Base-by-base conservation (phyloP, 75 land plant genomes). In the Sequoia sempervirens region DNA sequence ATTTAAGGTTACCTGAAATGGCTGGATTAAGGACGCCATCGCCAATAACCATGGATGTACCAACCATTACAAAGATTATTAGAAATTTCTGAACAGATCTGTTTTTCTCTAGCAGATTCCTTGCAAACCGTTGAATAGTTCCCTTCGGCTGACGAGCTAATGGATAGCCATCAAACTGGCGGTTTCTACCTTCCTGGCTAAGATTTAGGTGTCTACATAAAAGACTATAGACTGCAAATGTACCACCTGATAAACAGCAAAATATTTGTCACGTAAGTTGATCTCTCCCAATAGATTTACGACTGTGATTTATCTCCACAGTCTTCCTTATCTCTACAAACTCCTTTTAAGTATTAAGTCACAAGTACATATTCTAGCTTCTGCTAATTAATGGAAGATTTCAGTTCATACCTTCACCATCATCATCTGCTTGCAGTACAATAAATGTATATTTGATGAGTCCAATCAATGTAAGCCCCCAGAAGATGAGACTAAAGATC, bases 21-120 rank as follows among this genome's bases (percentile, higher is more conserved):
- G 96, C 92, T 83, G 96, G 96, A 23, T 94, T 93, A 32, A 95
- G 88, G 20, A 93, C 88, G 23, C 96, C 96, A 87, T 95, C 96
- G n/a, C 95, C 95, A 86, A 95, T 95, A 43, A 95, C 87, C 93
- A 95, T 93, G 88, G 95, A 90, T 38, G 86, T 93, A 9, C 96
- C 93, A 4, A 95, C 78, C 90, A 95, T 88, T 45, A 91, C 92
- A 53, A 93, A 38, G 46, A 90, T 85, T 15, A 93, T 86, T 20
- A 94, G 70, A n/a, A 89, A 10, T 72, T 84, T 86, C 84, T 88
- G 84, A 64, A 91, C 91, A 74, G 86, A 50, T 34, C 84, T 52
- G 56, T 88, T 89, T 50, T 56, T 85, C 68, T 94, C 89, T 50
- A 92, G 52, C 82, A 84, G 41, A 66, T 84, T 30, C 83, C 87